Conservation (phyloP, 805 yeast genomes). For the Candida ulmi region DNA sequence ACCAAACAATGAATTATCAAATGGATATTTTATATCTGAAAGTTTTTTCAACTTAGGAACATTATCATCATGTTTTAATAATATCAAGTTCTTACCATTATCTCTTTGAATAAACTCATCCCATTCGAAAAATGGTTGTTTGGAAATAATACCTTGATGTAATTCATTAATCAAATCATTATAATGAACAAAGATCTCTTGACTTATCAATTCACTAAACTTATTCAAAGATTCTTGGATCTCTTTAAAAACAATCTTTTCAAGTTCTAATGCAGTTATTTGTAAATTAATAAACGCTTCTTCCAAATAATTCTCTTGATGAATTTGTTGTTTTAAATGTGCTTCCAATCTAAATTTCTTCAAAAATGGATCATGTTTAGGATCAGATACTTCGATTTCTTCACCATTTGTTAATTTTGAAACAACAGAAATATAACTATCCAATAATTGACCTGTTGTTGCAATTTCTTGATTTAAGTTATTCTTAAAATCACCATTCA, state of each 20-base stretch:
- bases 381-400: slow-evolving; percentile 31
- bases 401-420: slow-evolving; percentile 44
- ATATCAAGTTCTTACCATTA: slow-evolving; percentile 45
- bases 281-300: slow-evolving; percentile 87
- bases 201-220: slow-evolving; percentile 65
- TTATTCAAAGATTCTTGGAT: slow-evolving; percentile 72
- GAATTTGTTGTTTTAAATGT: slow-evolving; percentile 69
- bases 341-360: slow-evolving; percentile 64
- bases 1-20: slow-evolving; percentile 63
- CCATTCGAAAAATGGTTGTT: slow-evolving; percentile 83
- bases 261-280: slow-evolving; percentile 81
- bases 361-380: slow-evolving; percentile 75
- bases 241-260: slow-evolving; percentile 78
- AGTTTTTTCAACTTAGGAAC: slow-evolving; percentile 51
- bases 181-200: slow-evolving; percentile 67
- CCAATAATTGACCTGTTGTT: slow-evolving; percentile 53
- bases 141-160: slow-evolving; percentile 61
- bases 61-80: slow-evolving; percentile 35
- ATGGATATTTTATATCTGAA: slow-evolving; percentile 58
- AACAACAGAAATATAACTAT: slow-evolving; percentile 50
- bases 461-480: slow-evolving; percentile 64
- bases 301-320: slow-evolving; percentile 79
- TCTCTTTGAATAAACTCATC: slow-evolving; percentile 71
- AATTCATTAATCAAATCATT: slow-evolving; percentile 60
- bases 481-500: slow-evolving; percentile 80